These are phyloP conservation scores for Raphidocelis subcapitata DNA, from an alignment of 139 green algal genomes.

Conservation along the genomic window DNA sequence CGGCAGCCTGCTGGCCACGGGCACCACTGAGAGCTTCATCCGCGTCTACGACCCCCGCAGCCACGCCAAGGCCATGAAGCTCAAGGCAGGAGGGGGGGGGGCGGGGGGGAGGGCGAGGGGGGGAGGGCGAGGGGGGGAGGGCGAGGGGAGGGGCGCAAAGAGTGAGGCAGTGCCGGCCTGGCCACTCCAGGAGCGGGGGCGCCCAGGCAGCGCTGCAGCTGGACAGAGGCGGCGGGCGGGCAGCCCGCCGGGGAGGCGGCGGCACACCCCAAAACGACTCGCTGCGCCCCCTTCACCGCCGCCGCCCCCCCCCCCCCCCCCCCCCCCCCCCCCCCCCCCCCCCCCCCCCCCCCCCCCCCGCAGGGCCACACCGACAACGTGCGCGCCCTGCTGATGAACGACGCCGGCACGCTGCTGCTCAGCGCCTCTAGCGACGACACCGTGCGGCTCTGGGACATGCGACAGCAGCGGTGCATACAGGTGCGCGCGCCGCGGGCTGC, in stretches of 20 bases:
- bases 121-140: not conserved
- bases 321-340: not conserved
- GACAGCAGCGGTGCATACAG: conserved; percentile 81
- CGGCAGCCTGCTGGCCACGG: conserved; percentile 69
- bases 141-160: not conserved
- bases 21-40: conserved; percentile 63
- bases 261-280: no score
- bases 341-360: not conserved
- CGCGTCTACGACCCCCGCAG: conserved; percentile 73
- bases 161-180: no score
- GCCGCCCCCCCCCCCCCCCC: no score
- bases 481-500: conserved; percentile 26
- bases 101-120: not conserved
- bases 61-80: conserved; percentile 61
- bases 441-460: conserved; percentile 89
- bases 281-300: no score
- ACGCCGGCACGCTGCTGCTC: conserved; percentile 67
- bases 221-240: no score
- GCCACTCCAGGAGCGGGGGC: no score
- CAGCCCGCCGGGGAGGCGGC: no score
- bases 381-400: conserved; percentile 61
- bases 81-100: conserved; percentile 34
- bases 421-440: conserved; percentile 81
- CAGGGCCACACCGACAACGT: conserved; percentile 85
- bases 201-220: no score